Evolutionary conservation across 2,329 filamentous ascomycete species (phyloP).

Genomic region (Bipolaris sorokiniana): DNA sequence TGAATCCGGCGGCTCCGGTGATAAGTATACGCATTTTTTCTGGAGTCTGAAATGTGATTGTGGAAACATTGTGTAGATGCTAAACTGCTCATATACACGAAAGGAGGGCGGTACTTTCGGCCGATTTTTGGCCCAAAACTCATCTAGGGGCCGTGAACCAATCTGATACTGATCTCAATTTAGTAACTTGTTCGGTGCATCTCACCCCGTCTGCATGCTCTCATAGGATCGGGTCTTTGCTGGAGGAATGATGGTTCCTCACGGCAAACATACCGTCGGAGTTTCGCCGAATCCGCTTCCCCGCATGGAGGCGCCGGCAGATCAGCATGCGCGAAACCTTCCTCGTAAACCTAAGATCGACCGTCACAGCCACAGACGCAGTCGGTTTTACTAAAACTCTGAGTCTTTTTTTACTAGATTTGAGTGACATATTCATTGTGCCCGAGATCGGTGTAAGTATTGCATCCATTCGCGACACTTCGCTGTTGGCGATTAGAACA

Average conservation of each 20-base stretch:
- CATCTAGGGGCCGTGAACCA: neutral
- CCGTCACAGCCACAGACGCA: neutral
- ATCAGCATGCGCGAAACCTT: slow-evolving; percentile 4
- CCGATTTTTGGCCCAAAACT: neutral
- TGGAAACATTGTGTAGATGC: slow-evolving; percentile 1
- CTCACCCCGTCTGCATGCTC: neutral
- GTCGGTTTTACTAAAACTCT: neutral
- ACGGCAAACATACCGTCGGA: slow-evolving; percentile 5
- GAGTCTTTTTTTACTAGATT: neutral
- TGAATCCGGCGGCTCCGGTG: slow-evolving; percentile 66
- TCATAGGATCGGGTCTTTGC: neutral
- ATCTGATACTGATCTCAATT: neutral
- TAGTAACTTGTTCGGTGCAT: neutral
- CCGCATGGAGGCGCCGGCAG: slow-evolving; percentile 9
- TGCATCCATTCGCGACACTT: neutral
- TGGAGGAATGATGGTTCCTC: neutral
- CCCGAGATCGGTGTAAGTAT: neutral
- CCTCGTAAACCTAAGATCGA: slow-evolving; percentile 1
- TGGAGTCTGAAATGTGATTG: neutral
- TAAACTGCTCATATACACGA: slow-evolving; percentile 7
- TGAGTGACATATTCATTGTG: neutral
- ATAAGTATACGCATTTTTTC: slow-evolving; percentile 57
- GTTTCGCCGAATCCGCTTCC: slow-evolving; percentile 15
- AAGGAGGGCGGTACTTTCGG: slow-evolving; percentile 1
- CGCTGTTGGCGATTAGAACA: neutral